Evolutionary conservation across 306 rosid species (phyloP).

Genomic region (Alnus rubra): DNA sequence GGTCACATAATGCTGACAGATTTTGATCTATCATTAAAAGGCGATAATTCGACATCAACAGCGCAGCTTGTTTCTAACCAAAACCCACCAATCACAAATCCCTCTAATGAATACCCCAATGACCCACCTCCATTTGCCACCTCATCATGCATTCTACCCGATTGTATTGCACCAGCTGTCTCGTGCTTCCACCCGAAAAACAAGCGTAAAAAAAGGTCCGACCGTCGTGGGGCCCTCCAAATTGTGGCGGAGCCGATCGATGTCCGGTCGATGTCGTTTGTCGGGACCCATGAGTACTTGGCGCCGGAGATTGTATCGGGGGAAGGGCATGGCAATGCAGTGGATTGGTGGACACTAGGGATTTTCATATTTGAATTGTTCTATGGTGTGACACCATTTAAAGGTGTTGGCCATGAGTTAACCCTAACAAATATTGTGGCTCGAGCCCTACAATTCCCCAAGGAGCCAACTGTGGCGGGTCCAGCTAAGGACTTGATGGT

Average conservation of each 20-base stretch:
- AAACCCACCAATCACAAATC: slow-evolving; percentile 10
- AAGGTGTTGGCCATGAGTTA: slow-evolving; percentile 63
- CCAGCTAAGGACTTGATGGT: slow-evolving; percentile 61
- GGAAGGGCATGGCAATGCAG: slow-evolving; percentile 75
- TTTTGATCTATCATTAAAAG: slow-evolving; percentile 67
- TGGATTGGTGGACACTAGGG: slow-evolving; percentile 86
- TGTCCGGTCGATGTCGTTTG: slow-evolving; percentile 74
- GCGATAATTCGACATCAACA: slow-evolving; percentile 46
- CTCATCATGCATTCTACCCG: slow-evolving; percentile 70
- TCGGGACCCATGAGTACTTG: slow-evolving; percentile 73
- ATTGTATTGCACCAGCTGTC: slow-evolving; percentile 62
- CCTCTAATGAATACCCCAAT: slow-evolving; percentile 3
- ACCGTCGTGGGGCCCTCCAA: slow-evolving; percentile 41
- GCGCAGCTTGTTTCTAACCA: slow-evolving; percentile 45
- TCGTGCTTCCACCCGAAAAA: slow-evolving; percentile 60
- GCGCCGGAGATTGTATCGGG: slow-evolving; percentile 70
- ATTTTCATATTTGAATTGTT: slow-evolving; percentile 60
- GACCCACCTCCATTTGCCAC: slow-evolving; percentile 47
- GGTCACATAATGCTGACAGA: slow-evolving; percentile 70
- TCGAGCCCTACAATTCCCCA: slow-evolving; percentile 70
- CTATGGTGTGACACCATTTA: slow-evolving; percentile 75
- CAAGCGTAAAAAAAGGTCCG: slow-evolving; percentile 43
- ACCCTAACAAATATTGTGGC: slow-evolving; percentile 76
- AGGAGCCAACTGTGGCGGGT: slow-evolving; percentile 50
- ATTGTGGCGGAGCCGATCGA: slow-evolving; percentile 64